Evolutionary conservation across 306 rosid species (phyloP).

Genomic region (Prosopis cineraria): DNA sequence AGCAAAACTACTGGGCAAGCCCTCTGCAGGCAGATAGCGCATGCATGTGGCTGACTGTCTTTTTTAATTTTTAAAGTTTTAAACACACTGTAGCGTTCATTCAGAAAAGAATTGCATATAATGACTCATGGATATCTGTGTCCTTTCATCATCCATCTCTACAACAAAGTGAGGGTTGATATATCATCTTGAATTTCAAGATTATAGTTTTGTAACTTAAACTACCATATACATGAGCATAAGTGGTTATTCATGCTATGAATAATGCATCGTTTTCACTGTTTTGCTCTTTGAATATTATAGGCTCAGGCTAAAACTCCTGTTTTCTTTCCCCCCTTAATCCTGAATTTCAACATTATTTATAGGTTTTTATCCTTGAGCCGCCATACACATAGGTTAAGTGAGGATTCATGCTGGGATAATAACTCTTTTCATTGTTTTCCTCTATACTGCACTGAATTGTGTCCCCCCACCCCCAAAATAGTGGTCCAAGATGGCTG

Average conservation of each 20-base stretch:
- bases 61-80: too few species aligned
- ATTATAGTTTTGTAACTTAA: conserved; percentile 5
- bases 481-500: not conserved
- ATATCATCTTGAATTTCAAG: conserved; percentile 3
- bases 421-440: too few species aligned
- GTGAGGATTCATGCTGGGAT: not conserved
- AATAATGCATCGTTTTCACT: not conserved
- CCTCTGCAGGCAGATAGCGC: not conserved
- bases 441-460: not conserved
- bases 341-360: too few species aligned
- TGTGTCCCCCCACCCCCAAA: too few species aligned
- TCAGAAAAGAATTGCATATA: too few species aligned
- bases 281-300: not conserved
- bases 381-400: not conserved
- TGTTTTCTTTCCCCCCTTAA: too few species aligned
- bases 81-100: too few species aligned
- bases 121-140: not conserved
- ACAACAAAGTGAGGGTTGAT: too few species aligned
- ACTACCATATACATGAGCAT: not conserved
- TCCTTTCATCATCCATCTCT: too few species aligned
- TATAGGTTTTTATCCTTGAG: not conserved
- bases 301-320: not conserved
- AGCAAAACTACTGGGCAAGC: not conserved
- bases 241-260: not conserved
- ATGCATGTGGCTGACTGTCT: not conserved